phyloP scores from a whole-genome alignment of 1,284 basidiomycete species.

The Tausonia pullulans region DNA sequence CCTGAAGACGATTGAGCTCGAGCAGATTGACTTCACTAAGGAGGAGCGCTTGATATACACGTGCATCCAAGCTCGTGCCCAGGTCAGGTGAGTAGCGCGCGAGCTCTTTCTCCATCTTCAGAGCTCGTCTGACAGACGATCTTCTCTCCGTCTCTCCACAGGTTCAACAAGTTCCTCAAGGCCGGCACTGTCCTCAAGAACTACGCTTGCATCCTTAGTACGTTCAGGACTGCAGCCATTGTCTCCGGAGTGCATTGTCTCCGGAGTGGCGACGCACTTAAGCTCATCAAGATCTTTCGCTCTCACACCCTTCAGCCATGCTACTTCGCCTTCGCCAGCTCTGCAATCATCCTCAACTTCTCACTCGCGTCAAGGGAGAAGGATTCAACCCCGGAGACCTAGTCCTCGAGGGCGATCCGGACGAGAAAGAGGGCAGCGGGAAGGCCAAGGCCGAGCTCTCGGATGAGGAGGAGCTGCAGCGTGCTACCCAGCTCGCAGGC shows the following conservation, averaged over 20 bases:
- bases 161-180: slow-evolving; percentile 32
- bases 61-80: neutral
- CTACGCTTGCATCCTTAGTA: slow-evolving; percentile 17
- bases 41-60: slow-evolving; percentile 34
- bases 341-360: slow-evolving; percentile 11
- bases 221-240: too few species aligned
- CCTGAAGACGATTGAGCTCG: slow-evolving; percentile 20
- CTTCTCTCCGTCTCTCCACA: neutral
- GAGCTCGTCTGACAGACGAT: too few species aligned
- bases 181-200: slow-evolving; percentile 33
- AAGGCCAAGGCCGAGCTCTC: neutral
- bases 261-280: too few species aligned
- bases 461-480: neutral
- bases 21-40: slow-evolving; percentile 22
- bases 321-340: slow-evolving; percentile 15
- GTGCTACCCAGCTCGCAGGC: neutral
- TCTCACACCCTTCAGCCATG: neutral
- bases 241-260: too few species aligned
- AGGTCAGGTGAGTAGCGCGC: neutral
- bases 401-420: neutral
- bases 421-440: neutral
- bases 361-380: slow-evolving; percentile 7
- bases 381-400: neutral
- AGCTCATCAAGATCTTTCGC: neutral
- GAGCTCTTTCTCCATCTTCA: too few species aligned